Percentiles rank a stretch among this genome's conserved stretches.
These are phyloP conservation scores for Plenodomus tracheiphilus DNA, from an alignment of 2,329 filamentous ascomycete species.

Conservation along the genomic window DNA sequence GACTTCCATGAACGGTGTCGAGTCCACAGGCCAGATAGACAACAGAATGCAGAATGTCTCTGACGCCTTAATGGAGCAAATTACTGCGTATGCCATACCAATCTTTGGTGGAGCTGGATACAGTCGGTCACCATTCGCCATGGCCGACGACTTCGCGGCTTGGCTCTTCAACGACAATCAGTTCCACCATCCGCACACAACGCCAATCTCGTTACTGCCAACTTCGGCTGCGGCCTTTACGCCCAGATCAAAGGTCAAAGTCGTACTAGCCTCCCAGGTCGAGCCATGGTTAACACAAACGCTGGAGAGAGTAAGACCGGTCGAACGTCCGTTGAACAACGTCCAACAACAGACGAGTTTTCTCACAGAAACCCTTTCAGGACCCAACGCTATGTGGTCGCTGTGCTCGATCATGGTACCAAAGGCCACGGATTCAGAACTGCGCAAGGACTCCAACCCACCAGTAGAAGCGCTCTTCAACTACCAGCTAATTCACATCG, in stretches of 20 bases:
- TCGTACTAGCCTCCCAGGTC: conserved; percentile 88
- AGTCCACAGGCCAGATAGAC: too few species aligned
- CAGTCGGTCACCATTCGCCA: too few species aligned
- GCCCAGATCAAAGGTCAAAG: conserved; percentile 88
- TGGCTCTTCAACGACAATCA: too few species aligned
- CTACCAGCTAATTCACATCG: conserved; percentile 89
- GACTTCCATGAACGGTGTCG: too few species aligned
- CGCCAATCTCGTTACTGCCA: conserved; percentile 92
- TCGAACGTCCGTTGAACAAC: conserved; percentile 97
- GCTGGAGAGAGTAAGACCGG: conserved; percentile 92
- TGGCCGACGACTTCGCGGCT: too few species aligned
- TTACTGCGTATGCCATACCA: too few species aligned
- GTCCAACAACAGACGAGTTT: conserved; percentile 94
- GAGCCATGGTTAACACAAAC: conserved; percentile 97
- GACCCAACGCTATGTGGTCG: conserved; percentile 89
- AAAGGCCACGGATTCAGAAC: conserved; percentile 82
- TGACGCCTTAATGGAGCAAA: too few species aligned
- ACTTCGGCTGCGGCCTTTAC: conserved; percentile 96
- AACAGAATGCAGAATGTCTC: too few species aligned
- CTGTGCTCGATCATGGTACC: conserved; percentile 90
- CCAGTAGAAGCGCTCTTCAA: conserved; percentile 87
- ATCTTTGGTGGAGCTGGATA: too few species aligned
- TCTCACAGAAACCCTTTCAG: conserved; percentile 91
- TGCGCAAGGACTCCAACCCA: conserved; percentile 79
- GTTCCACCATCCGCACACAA: conserved; percentile 50